These are phyloP conservation scores for Pseudonitzschia multiseries DNA, from an alignment of 108 stramenopile genomes.

Conservation along the genomic window DNA sequence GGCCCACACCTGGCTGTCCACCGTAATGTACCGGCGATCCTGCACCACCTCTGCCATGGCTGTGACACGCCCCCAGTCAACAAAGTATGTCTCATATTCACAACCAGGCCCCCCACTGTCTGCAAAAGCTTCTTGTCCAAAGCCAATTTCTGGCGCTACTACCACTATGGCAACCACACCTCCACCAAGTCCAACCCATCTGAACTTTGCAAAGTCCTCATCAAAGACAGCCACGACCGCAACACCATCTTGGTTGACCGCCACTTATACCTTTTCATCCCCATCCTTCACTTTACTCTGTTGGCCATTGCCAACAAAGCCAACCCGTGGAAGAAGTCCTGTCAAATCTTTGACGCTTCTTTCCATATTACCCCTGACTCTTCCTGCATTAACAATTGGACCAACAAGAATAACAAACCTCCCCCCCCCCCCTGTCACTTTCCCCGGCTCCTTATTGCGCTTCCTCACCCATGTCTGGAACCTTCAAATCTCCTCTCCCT, in stretches of 20 bases:
- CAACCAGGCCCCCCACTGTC: neutral
- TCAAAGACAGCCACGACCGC: neutral
- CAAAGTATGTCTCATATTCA: slow-evolving; percentile 7
- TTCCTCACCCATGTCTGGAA: no score
- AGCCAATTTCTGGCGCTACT: no score
- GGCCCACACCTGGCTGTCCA: slow-evolving; percentile 5
- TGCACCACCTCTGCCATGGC: neutral
- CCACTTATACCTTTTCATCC: slow-evolving; percentile 1
- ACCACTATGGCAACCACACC: no score
- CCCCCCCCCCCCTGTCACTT: slow-evolving; percentile 2
- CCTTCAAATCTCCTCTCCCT: slow-evolving; percentile 7
- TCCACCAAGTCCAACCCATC: no score
- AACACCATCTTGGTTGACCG: slow-evolving; percentile 6
- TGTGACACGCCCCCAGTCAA: neutral
- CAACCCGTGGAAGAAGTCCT: no score
- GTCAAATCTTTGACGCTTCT: no score
- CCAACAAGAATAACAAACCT: slow-evolving; percentile 14
- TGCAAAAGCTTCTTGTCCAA: neutral
- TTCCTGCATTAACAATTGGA: no score
- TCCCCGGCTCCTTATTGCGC: slow-evolving; percentile 3
- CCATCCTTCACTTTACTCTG: slow-evolving; percentile 3
- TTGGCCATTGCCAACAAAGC: slow-evolving; percentile 10
- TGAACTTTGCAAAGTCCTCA: no score
- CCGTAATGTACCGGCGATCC: neutral
- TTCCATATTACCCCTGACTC: no score